These are phyloP conservation scores for Santalum album DNA, from an alignment of 164 flowering plant species.

Conservation along the genomic window DNA sequence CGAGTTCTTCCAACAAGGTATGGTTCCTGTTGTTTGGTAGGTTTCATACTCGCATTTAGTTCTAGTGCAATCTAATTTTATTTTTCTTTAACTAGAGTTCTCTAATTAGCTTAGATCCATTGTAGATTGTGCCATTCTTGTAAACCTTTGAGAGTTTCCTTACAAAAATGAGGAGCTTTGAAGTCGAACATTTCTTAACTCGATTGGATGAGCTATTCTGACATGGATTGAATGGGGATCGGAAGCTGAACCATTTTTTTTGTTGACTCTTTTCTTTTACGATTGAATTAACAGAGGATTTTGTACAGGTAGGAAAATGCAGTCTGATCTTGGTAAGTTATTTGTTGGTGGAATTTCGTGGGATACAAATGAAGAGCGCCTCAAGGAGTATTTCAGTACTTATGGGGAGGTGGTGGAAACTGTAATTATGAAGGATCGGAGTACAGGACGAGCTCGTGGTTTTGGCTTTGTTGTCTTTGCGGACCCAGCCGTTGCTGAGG, in stretches of 20 bases:
- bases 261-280: no score
- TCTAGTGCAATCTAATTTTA: no score
- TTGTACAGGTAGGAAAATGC: no score
- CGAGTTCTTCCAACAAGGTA: constrained; percentile 12
- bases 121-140: no score
- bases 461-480: constrained; percentile 85
- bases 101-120: no score
- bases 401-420: constrained; percentile 77
- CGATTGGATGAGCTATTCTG: no score
- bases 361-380: constrained; percentile 85
- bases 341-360: constrained; percentile 91
- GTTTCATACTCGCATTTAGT: no score
- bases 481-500: constrained; percentile 64
- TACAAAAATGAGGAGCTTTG: no score
- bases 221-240: no score
- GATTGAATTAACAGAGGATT: constrained; percentile 1
- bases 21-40: neutral
- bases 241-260: constrained; percentile 13
- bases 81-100: no score
- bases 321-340: constrained; percentile 68
- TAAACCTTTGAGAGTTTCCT: no score
- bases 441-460: constrained; percentile 88
- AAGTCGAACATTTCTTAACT: no score
- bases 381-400: constrained; percentile 57
- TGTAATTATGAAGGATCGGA: constrained; percentile 85